Percentiles rank a stretch among this genome's conserved stretches.
phyloP scores from a whole-genome alignment of 1,284 basidiomycete genomes.

The Sutorius eximius region DNA sequence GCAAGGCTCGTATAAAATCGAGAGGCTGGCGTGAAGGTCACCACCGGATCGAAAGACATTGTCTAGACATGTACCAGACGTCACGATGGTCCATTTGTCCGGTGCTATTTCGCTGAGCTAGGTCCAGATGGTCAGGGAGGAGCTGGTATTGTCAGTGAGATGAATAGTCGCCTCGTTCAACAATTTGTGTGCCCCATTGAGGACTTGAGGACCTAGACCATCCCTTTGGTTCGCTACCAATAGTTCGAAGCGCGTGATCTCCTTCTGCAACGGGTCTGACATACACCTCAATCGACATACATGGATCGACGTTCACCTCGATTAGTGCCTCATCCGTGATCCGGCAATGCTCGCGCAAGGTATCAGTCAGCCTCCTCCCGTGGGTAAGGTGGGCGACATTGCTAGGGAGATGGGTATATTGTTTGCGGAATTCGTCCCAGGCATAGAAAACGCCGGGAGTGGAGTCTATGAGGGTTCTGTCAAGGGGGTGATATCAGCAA shows the following conservation, averaged over 20 bases:
- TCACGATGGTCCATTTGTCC: conserved; percentile 73
- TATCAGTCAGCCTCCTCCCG: conserved; percentile 73
- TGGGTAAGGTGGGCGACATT: conserved; percentile 59
- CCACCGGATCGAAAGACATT: background rate
- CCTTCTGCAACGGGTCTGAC: conserved; percentile 39
- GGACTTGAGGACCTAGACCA: conserved; percentile 52
- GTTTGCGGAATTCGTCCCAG: conserved; percentile 58
- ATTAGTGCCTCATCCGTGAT: conserved; percentile 58
- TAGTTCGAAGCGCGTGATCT: conserved; percentile 64
- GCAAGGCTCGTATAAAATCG: too few species aligned
- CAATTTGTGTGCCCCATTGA: conserved; percentile 54
- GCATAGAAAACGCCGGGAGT: conserved; percentile 66
- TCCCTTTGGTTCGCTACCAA: conserved; percentile 47
- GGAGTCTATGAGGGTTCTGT: conserved; percentile 68
- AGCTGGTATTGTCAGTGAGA: background rate
- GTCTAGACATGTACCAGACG: conserved; percentile 53
- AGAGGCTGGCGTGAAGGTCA: conserved; percentile 49
- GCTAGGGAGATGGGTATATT: conserved; percentile 51
- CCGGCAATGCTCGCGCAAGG: conserved; percentile 65
- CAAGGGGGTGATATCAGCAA: conserved; percentile 7
- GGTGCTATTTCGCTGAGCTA: conserved; percentile 37
- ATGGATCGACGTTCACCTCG: conserved; percentile 39
- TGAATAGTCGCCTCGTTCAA: conserved; percentile 43
- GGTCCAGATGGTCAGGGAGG: conserved; percentile 2
- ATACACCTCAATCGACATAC: background rate